Base-by-base conservation (phyloP, 768 basidiomycete genomes). In the Leccinum obscurum region DNA sequence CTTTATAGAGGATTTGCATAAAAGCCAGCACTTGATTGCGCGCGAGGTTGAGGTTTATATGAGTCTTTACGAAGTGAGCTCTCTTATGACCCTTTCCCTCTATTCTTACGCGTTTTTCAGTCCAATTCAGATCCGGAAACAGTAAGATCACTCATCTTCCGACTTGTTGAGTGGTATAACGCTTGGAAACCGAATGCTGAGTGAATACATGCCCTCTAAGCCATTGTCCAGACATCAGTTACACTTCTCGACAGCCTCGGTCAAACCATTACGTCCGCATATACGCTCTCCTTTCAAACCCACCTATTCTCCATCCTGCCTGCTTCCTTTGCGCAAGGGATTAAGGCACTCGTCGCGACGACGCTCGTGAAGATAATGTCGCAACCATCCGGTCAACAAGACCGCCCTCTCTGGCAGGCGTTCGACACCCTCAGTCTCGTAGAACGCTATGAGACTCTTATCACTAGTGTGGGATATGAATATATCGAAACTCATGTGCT, bases 381-480 rank as follows among this genome's bases (percentile, higher is more conserved):
- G 9, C 60, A 53, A 28, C 65, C 71, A 1, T 64, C 70, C 7
- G 70, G 72, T 17, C 71, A 76, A 2, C 73, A 67, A 28, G 75
- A 79, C 39, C 57, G 66, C 11, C 28, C 67, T 15, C 69, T 88
- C 35, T 87, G 89, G 87, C 74, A 76, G 20, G 76, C 85, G 2
- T 86, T 92, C 61, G 89, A 89, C 57, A 76, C 77, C 1, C 82
- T 96, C 0, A 91, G 90, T 4, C 77, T 96, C 9, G 78, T 91
- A 28, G 90, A 92, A 62, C 86, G 92, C 30, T 93, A 90, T 68
- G 93, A 95, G 68, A 83, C 85, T 7, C 83, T 94, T 59, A 85
- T 98, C 30, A 86, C 90, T 20, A 86, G 85, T 54, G 88, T 95
- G 4, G 91, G 92, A 30, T 93, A 94, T 64, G 89, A 91, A 68